Evolutionary conservation across 1,284 basidiomycete species (phyloP).

Genomic region (Papiliotrema nemorosa): DNA sequence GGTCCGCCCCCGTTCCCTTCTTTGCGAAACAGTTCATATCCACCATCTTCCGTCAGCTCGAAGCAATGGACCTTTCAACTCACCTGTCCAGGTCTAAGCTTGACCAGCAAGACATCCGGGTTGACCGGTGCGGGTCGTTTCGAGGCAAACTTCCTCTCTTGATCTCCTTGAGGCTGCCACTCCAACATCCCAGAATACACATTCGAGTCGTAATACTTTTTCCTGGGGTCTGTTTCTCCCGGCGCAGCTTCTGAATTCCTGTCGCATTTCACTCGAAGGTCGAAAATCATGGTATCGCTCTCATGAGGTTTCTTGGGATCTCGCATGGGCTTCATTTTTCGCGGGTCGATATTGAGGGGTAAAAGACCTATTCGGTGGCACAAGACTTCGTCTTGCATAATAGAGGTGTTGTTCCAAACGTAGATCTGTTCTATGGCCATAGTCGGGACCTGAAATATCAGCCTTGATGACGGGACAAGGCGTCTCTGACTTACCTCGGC

Average conservation of each 20-base stretch:
- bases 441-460: constrained; percentile 68
- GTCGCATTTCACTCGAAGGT: constrained; percentile 68
- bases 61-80: not conserved
- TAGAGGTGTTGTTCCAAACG: constrained; percentile 91
- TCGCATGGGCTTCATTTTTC: constrained; percentile 51
- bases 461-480: not conserved
- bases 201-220: constrained; percentile 62
- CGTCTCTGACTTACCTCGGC: constrained; percentile 66
- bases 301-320: constrained; percentile 53
- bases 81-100: constrained; percentile 76
- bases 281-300: constrained; percentile 88
- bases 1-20: constrained; percentile 92
- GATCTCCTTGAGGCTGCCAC: constrained; percentile 86
- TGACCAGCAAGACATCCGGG: constrained; percentile 85
- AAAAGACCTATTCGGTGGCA: constrained; percentile 86
- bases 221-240: constrained; percentile 60
- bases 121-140: constrained; percentile 54
- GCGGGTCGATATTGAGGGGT: constrained; percentile 83
- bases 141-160: constrained; percentile 53
- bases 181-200: constrained; percentile 74
- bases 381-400: constrained; percentile 92
- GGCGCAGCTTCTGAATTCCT: constrained; percentile 56
- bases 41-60: constrained; percentile 46
- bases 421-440: constrained; percentile 92
- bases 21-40: constrained; percentile 76